Conservation (phyloP, 352 stramenopile genomes). For the Globisporangium spinosum region DNA sequence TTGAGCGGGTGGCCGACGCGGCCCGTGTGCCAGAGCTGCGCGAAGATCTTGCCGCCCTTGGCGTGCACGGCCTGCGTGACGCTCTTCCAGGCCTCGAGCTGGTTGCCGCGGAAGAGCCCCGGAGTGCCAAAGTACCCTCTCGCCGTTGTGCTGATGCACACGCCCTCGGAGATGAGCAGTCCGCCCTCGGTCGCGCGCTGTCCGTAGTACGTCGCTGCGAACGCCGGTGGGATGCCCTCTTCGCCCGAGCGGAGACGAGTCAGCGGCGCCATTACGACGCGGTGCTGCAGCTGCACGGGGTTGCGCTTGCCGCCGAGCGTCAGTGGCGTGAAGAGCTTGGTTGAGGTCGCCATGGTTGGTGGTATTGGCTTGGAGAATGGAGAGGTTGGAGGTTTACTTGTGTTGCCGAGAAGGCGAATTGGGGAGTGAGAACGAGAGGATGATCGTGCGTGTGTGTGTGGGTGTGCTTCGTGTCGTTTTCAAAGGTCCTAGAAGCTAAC, state of each 20-base stretch:
- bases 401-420: neutral
- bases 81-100: slow-evolving; percentile 52
- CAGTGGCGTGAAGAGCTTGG: slow-evolving; percentile 47
- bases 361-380: neutral
- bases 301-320: slow-evolving; percentile 35
- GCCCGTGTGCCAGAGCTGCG: slow-evolving; percentile 86
- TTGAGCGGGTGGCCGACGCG: slow-evolving; percentile 57
- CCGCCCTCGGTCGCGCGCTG: slow-evolving; percentile 54
- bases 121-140: slow-evolving; percentile 42
- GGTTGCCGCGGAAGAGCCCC: slow-evolving; percentile 42
- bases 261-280: slow-evolving; percentile 65
- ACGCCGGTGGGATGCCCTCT: slow-evolving; percentile 28
- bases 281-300: slow-evolving; percentile 40
- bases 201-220: slow-evolving; percentile 58
- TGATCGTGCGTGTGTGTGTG: neutral
- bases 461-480: neutral
- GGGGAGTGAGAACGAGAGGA: neutral
- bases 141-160: slow-evolving; percentile 41
- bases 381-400: neutral
- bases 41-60: slow-evolving; percentile 71
- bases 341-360: neutral
- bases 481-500: too few species aligned
- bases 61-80: slow-evolving; percentile 68
- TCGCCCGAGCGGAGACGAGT: slow-evolving; percentile 39
- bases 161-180: slow-evolving; percentile 60